A percentile compares a stretch with the other conserved stretches of the same genome.
Evolutionary conservation across 2,329 filamentous ascomycete species (phyloP).

Genomic region (Ceratocystis cubensis): DNA sequence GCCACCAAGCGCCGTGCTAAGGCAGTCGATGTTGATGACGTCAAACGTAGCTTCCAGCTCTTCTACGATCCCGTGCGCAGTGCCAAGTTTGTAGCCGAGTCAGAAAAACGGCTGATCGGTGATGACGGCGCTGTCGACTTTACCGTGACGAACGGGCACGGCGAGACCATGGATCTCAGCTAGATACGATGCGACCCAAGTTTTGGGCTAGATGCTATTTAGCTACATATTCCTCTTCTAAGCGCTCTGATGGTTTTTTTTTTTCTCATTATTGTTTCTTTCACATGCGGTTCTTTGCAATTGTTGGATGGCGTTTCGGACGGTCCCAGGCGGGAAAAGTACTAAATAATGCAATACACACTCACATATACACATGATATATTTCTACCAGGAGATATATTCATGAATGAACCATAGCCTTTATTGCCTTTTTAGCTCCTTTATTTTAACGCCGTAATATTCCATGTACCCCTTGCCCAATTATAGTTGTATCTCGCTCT

Average conservation of each 20-base stretch:
- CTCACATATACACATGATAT: slow-evolving; percentile 13
- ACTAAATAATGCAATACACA: slow-evolving; percentile 21
- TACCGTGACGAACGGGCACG: slow-evolving; percentile 41
- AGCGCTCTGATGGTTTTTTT: slow-evolving; percentile 7
- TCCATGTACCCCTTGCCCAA: neutral
- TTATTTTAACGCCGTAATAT: neutral
- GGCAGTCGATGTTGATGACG: slow-evolving; percentile 74
- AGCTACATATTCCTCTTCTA: neutral
- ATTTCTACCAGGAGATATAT: slow-evolving; percentile 5
- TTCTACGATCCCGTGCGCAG: slow-evolving; percentile 87
- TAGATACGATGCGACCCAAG: slow-evolving; percentile 23
- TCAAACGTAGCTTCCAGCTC: slow-evolving; percentile 82
- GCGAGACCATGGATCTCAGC: slow-evolving; percentile 38
- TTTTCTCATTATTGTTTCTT: slow-evolving; percentile 15
- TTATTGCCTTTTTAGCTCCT: neutral
- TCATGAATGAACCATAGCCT: neutral
- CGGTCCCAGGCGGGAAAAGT: slow-evolving; percentile 19
- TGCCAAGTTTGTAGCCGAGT: slow-evolving; percentile 79
- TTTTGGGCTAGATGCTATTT: too few species aligned
- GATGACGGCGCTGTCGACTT: slow-evolving; percentile 72
- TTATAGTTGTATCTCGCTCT: slow-evolving; percentile 2
- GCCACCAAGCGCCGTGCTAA: slow-evolving; percentile 73
- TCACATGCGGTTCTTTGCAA: slow-evolving; percentile 14
- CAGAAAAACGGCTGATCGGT: slow-evolving; percentile 85
- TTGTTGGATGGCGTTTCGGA: slow-evolving; percentile 20